Conservation (phyloP, 495 filamentous ascomycete species). For the Hypomontagnella monticulosa region DNA sequence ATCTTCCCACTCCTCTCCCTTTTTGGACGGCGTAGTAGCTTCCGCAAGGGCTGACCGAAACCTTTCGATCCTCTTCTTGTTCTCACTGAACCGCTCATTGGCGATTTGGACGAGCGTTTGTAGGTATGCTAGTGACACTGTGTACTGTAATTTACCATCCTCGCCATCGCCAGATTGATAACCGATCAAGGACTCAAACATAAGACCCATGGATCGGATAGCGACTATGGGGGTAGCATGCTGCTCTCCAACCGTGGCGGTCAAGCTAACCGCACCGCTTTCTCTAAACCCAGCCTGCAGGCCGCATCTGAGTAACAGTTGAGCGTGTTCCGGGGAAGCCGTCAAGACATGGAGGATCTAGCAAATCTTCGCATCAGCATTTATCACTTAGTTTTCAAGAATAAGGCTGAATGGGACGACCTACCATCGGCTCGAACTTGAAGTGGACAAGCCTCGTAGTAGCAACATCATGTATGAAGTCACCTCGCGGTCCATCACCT, state of each 20-base stretch:
- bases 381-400: background rate
- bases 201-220: slow-evolving; percentile 80
- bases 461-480: slow-evolving; percentile 15
- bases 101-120: slow-evolving; percentile 70
- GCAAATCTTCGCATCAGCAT: slow-evolving; percentile 16
- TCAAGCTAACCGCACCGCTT: slow-evolving; percentile 72
- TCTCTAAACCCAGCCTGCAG: slow-evolving; percentile 88
- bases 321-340: slow-evolving; percentile 74
- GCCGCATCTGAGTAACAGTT: slow-evolving; percentile 75
- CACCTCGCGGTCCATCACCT: slow-evolving; percentile 17
- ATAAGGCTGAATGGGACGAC: slow-evolving; percentile 26
- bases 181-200: slow-evolving; percentile 81
- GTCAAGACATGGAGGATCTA: slow-evolving; percentile 91
- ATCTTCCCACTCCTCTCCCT: slow-evolving; percentile 64
- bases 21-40: slow-evolving; percentile 43
- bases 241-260: slow-evolving; percentile 50
- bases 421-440: slow-evolving; percentile 94
- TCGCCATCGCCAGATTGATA: slow-evolving; percentile 50
- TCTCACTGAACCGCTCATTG: slow-evolving; percentile 80
- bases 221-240: slow-evolving; percentile 75
- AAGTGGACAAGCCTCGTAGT: slow-evolving; percentile 76
- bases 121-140: slow-evolving; percentile 68
- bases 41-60: slow-evolving; percentile 59
- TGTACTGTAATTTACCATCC: slow-evolving; percentile 47
- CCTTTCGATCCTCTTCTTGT: slow-evolving; percentile 72